Conservation (phyloP, 257 asterid species). For the Datura wrightii region DNA sequence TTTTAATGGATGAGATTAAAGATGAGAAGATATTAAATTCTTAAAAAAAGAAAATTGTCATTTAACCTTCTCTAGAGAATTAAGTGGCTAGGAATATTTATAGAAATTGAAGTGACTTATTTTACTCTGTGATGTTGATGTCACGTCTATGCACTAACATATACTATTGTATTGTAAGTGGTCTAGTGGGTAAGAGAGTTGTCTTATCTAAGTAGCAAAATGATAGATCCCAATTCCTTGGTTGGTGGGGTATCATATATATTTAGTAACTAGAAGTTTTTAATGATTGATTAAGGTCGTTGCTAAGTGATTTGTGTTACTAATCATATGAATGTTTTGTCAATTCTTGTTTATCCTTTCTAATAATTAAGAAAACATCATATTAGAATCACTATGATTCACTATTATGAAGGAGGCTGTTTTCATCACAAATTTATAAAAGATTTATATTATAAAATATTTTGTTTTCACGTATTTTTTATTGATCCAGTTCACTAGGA, state of each 20-base stretch:
- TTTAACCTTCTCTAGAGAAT: neutral
- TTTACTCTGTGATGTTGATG: neutral
- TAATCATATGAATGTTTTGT: neutral
- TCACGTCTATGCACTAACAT: constrained; percentile 24
- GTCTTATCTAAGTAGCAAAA: constrained; percentile 7
- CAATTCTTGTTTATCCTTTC: neutral
- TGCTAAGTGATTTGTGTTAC: constrained; percentile 11
- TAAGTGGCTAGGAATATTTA: constrained; percentile 24
- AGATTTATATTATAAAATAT: too few species aligned
- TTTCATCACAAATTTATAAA: too few species aligned
- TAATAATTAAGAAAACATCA: neutral
- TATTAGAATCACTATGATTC: neutral
- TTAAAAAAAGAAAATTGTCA: neutral
- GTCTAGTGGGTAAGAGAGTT: constrained; percentile 27
- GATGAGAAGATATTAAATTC: constrained; percentile 20
- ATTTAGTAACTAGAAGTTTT: neutral
- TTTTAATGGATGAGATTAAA: neutral
- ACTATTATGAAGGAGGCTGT: too few species aligned
- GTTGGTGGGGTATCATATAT: constrained; percentile 7
- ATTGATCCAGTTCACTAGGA: too few species aligned
- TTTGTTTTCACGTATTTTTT: too few species aligned
- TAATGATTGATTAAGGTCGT: constrained; percentile 23
- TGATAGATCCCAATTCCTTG: constrained; percentile 19
- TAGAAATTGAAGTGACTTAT: constrained; percentile 15
- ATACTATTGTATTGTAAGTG: neutral